phyloP scores from a whole-genome alignment of 495 filamentous ascomycete species.

The Penicillium daleae region DNA sequence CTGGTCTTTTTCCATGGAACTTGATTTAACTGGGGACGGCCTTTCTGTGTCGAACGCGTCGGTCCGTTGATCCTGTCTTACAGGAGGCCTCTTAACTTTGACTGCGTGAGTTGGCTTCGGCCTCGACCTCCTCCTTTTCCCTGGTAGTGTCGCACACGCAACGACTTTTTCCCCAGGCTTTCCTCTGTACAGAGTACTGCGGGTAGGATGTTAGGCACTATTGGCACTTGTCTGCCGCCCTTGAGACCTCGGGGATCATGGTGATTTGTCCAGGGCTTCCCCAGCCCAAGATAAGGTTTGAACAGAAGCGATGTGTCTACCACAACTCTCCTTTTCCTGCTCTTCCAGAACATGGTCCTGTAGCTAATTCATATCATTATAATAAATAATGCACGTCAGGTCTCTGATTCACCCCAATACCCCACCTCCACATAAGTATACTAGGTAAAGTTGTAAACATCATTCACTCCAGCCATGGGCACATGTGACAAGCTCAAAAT shows the following conservation, averaged over 20 bases:
- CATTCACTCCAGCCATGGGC: neutral
- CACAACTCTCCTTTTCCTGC: constrained; percentile 13
- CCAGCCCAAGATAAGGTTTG: constrained; percentile 31
- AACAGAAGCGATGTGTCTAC: constrained; percentile 21
- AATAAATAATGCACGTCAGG: constrained; percentile 4
- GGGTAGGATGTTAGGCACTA: constrained; percentile 10
- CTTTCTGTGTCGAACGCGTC: constrained; percentile 1
- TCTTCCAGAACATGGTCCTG: constrained; percentile 12
- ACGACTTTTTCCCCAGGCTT: constrained; percentile 5
- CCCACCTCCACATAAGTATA: neutral
- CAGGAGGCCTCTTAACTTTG: constrained; percentile 2
- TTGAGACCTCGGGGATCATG: constrained; percentile 19
- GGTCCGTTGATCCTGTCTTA: neutral
- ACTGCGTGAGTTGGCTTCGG: neutral
- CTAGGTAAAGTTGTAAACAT: neutral
- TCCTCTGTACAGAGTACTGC: too few species aligned
- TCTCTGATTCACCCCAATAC: neutral
- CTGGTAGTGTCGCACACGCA: constrained; percentile 15
- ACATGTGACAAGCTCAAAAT: constrained; percentile 7
- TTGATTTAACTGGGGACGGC: constrained; percentile 17
- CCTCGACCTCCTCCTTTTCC: neutral
- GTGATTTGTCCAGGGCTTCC: constrained; percentile 28
- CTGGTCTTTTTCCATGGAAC: constrained; percentile 19
- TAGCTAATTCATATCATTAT: too few species aligned
- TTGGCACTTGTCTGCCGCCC: constrained; percentile 12